phyloP scores from a whole-genome alignment of 192 early-diverging fungal species.

The Podila horticola region DNA sequence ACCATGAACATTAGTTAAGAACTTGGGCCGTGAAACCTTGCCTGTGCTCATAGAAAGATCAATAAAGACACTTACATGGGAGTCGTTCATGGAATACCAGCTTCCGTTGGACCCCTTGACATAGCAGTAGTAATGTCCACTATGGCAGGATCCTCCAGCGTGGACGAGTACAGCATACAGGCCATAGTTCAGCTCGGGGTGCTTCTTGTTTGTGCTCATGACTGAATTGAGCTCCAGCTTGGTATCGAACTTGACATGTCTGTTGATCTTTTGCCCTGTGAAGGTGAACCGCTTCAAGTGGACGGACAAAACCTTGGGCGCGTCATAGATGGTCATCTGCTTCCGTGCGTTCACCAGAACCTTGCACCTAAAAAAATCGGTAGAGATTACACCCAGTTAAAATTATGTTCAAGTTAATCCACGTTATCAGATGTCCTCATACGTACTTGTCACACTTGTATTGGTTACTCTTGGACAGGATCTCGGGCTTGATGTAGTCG shows the following conservation, averaged over 20 bases:
- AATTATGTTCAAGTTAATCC: neutral
- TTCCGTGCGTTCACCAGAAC: constrained; percentile 82
- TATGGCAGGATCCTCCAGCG: constrained; percentile 73
- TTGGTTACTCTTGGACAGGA: constrained; percentile 71
- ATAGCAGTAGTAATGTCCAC: constrained; percentile 91
- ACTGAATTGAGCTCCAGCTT: constrained; percentile 72
- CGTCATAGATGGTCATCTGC: constrained; percentile 77
- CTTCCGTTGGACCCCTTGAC: constrained; percentile 77
- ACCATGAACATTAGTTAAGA: neutral
- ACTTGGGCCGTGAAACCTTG: neutral
- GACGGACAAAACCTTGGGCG: constrained; percentile 77
- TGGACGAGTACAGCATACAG: constrained; percentile 89
- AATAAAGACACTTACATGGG: constrained; percentile 13
- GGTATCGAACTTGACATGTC: constrained; percentile 70
- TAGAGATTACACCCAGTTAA: neutral
- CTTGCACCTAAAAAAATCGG: constrained; percentile 67
- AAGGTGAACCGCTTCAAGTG: constrained; percentile 91
- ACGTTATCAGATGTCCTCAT: neutral
- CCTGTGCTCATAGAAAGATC: neutral
- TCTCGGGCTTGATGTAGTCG: constrained; percentile 78
- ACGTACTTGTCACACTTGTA: constrained; percentile 82
- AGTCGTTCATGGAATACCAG: constrained; percentile 88
- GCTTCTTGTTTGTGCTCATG: constrained; percentile 56
- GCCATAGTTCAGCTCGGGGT: constrained; percentile 59
- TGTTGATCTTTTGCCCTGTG: constrained; percentile 70